Percentiles rank a stretch among this genome's conserved stretches.
Conservation (phyloP, 345 rosid species). For the Dipteronia dyeriana region DNA sequence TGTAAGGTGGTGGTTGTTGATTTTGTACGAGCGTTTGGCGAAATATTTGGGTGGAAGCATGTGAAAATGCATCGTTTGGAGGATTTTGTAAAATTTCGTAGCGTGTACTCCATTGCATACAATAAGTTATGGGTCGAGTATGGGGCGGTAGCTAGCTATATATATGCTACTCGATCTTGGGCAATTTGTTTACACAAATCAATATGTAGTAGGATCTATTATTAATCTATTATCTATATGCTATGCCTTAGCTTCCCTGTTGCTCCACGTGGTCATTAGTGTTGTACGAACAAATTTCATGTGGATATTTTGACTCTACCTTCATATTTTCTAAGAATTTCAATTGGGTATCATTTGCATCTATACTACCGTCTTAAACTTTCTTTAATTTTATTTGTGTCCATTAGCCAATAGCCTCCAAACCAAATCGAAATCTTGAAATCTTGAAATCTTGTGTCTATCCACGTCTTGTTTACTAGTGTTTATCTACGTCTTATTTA, state of each 20-base stretch:
- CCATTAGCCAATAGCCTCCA: background rate
- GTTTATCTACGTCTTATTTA: too few species aligned
- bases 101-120: slow-evolving; percentile 46
- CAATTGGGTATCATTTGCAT: background rate
- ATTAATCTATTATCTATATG: slow-evolving; percentile 1
- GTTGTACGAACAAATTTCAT: background rate
- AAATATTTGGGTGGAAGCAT: slow-evolving; percentile 22
- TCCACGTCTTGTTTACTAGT: too few species aligned
- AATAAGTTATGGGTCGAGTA: background rate
- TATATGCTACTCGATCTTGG: background rate
- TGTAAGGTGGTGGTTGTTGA: background rate
- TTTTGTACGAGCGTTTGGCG: slow-evolving; percentile 9
- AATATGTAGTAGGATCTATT: too few species aligned
- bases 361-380: background rate
- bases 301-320: background rate
- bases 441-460: too few species aligned
- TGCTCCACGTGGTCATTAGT: background rate
- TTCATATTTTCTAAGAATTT: background rate
- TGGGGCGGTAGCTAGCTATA: slow-evolving; percentile 1
- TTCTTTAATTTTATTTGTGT: background rate
- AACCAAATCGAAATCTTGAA: too few species aligned
- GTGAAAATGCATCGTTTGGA: slow-evolving; percentile 45
- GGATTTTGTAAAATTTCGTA: slow-evolving; percentile 34
- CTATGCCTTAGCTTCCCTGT: background rate
- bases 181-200: slow-evolving; percentile 8